Evolutionary conservation across 148 eudicot species (phyloP).

Genomic region (Spergularia marina): DNA sequence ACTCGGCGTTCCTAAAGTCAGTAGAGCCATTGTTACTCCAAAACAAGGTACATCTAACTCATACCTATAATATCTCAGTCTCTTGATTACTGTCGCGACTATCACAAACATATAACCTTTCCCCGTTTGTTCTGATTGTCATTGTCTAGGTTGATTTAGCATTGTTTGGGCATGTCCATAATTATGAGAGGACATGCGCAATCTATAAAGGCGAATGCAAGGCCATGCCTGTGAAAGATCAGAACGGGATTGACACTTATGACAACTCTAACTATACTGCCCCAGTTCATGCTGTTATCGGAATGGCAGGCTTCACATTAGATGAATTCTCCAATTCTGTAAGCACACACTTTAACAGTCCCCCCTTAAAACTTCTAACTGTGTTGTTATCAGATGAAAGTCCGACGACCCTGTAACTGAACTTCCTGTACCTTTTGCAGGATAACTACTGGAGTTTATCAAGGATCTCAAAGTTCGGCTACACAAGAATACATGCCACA

Average conservation of each 20-base stretch:
- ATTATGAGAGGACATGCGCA: constrained; percentile 75
- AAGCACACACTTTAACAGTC: background rate
- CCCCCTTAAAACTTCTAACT: no score
- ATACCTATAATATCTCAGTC: background rate
- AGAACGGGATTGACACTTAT: constrained; percentile 53
- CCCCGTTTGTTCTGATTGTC: background rate
- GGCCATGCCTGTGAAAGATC: constrained; percentile 62
- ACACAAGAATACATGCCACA: constrained; percentile 54
- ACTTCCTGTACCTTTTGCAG: constrained; percentile 14
- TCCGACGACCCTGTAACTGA: background rate
- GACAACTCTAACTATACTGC: constrained; percentile 56
- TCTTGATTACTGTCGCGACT: background rate
- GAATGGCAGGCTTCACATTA: constrained; percentile 85
- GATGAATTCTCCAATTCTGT: constrained; percentile 38
- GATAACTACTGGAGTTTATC: constrained; percentile 46
- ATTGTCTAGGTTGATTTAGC: constrained; percentile 57
- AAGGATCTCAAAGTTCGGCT: constrained; percentile 56
- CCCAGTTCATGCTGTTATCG: constrained; percentile 77
- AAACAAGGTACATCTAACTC: constrained; percentile 46
- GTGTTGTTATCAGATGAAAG: background rate
- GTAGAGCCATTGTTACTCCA: constrained; percentile 76
- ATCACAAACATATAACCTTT: background rate
- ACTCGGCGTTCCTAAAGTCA: constrained; percentile 38
- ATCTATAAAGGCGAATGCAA: constrained; percentile 53
- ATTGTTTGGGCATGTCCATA: constrained; percentile 72